Evolutionary conservation across 768 basidiomycete genomes (phyloP).

Genomic region (Coprinellus micaceus): DNA sequence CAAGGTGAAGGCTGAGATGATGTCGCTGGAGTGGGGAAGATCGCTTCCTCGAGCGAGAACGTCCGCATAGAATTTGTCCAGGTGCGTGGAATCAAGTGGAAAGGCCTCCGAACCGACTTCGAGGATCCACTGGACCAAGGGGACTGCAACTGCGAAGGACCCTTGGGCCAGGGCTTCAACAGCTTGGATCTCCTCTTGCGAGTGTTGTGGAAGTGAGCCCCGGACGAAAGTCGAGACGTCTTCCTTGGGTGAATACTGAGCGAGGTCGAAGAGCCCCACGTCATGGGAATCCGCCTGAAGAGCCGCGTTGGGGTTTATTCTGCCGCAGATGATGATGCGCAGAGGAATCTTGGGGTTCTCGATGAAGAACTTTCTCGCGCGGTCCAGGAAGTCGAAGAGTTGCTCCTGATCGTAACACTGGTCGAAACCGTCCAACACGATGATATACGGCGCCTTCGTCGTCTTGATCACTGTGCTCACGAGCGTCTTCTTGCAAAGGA

Average conservation of each 20-base stretch:
- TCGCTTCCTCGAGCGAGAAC: background rate
- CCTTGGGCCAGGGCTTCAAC: background rate
- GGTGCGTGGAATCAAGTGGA: background rate
- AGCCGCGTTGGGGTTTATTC: background rate
- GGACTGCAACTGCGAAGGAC: background rate
- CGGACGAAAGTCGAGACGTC: background rate
- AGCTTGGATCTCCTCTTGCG: background rate
- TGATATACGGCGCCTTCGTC: background rate
- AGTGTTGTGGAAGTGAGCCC: background rate
- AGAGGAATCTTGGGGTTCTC: background rate
- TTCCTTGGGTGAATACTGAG: background rate
- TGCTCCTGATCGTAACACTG: constrained; percentile 11
- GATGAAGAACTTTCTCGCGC: background rate
- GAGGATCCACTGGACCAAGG: background rate
- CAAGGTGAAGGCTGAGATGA: background rate
- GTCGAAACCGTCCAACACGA: constrained; percentile 19
- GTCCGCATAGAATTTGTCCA: background rate
- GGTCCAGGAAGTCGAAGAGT: constrained; percentile 10
- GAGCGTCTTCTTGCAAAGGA: background rate
- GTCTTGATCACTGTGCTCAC: background rate
- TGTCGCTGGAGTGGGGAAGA: background rate
- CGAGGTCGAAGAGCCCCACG: background rate
- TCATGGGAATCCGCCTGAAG: background rate
- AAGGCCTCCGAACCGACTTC: background rate
- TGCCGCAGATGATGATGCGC: background rate